phyloP scores from a whole-genome alignment of 306 rosid species.

The Prunus campanulata region DNA sequence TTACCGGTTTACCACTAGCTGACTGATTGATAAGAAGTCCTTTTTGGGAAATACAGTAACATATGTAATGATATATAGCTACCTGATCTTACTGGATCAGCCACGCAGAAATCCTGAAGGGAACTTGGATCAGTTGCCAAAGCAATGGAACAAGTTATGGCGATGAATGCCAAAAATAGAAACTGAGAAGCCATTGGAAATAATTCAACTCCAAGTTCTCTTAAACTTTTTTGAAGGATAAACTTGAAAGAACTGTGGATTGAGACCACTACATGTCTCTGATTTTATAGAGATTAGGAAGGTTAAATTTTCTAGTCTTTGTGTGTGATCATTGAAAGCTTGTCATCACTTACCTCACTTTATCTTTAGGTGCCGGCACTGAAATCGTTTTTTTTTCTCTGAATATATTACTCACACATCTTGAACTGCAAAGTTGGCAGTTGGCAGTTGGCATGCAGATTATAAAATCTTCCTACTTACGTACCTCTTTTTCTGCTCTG shows the following conservation, averaged over 20 bases:
- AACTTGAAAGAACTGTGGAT: background rate
- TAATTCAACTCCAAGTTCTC: background rate
- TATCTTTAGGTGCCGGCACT: background rate
- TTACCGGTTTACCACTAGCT: background rate
- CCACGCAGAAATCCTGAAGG: constrained; percentile 16
- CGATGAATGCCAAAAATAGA: background rate
- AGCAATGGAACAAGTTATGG: background rate
- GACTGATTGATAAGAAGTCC: background rate
- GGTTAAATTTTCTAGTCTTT: background rate
- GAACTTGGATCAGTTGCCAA: constrained; percentile 3
- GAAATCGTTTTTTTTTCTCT: background rate
- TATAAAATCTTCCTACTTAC: background rate
- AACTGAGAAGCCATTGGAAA: constrained; percentile 2
- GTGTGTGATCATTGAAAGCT: background rate
- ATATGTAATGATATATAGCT: background rate
- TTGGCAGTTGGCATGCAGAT: background rate
- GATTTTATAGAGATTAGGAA: background rate
- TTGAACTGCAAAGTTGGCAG: background rate
- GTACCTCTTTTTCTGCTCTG: background rate
- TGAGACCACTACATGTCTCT: background rate
- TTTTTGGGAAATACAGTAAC: too few species aligned
- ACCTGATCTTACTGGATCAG: constrained; percentile 9
- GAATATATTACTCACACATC: background rate
- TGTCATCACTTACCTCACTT: background rate
- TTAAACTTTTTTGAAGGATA: background rate